Conservation (phyloP, 2,329 filamentous ascomycete genomes). For the Dactylella cylindrospora region DNA sequence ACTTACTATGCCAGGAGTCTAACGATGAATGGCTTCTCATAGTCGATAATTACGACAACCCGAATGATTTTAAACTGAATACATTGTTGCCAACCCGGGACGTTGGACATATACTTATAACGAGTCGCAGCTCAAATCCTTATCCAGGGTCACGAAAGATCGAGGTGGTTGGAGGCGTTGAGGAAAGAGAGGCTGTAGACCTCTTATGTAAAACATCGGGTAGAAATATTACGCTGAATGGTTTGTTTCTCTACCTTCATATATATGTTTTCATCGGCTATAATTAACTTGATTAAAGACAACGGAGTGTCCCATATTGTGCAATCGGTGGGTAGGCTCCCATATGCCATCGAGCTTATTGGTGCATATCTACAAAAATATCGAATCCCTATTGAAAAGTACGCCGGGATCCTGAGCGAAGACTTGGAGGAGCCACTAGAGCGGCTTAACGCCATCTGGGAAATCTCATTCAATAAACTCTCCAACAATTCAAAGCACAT, state of each 20-base stretch:
- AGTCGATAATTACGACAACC: conserved; percentile 9
- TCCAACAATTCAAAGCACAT: conserved; percentile 2
- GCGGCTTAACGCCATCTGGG: not conserved
- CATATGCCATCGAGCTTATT: conserved; percentile 1
- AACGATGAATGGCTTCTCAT: conserved; percentile 16
- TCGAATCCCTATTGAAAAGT: not conserved
- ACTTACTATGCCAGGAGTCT: not conserved
- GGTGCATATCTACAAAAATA: conserved; percentile 4
- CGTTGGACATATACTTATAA: conserved; percentile 11
- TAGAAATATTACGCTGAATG: not conserved
- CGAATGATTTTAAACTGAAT: not conserved
- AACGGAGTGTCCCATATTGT: not conserved
- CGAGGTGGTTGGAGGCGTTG: not conserved
- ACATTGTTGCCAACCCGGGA: not conserved
- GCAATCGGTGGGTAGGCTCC: not conserved
- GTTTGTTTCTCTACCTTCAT: not conserved
- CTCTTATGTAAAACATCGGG: not conserved
- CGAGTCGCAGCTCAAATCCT: conserved; percentile 1
- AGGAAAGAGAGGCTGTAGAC: conserved; percentile 4
- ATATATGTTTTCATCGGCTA: not conserved
- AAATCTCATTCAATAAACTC: conserved; percentile 14
- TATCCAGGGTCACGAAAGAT: not conserved
- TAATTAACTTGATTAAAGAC: conserved; percentile 6
- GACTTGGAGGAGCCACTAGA: not conserved
- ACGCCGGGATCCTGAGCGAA: not conserved